Evolutionary conservation across 805 yeast species (phyloP).

Genomic region (Saccharomycopsis babjevae): DNA sequence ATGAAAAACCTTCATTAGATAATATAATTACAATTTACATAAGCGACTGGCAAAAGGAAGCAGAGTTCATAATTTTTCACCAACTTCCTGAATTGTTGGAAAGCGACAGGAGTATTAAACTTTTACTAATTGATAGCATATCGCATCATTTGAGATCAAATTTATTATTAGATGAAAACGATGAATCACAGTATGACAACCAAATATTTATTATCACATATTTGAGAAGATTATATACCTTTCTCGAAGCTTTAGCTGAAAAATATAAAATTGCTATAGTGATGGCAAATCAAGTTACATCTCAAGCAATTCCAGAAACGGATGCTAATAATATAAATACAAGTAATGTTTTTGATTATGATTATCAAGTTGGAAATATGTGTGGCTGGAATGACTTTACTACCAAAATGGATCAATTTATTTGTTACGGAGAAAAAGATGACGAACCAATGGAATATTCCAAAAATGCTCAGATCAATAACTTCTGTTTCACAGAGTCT

Average conservation of each 20-base stretch:
- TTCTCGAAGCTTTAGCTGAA: constrained; percentile 39
- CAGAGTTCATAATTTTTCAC: constrained; percentile 57
- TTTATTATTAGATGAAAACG: constrained; percentile 30
- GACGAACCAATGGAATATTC: background rate
- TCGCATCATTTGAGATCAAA: constrained; percentile 73
- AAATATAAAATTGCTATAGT: constrained; percentile 48
- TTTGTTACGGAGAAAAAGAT: background rate
- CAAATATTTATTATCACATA: constrained; percentile 29
- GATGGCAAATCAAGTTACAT: constrained; percentile 74
- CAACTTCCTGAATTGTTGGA: constrained; percentile 44
- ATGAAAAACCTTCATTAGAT: constrained; percentile 22
- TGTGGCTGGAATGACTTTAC: constrained; percentile 61
- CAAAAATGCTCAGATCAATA: background rate
- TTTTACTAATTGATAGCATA: constrained; percentile 71
- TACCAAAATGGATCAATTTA: constrained; percentile 25
- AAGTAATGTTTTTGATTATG: constrained; percentile 29
- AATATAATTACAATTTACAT: constrained; percentile 8
- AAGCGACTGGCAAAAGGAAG: constrained; percentile 27
- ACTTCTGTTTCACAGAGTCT: background rate
- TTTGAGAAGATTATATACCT: constrained; percentile 34
- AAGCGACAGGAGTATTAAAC: constrained; percentile 31
- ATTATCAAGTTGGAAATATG: constrained; percentile 61
- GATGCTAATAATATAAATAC: constrained; percentile 9
- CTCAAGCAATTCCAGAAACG: constrained; percentile 30
- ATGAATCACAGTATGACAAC: constrained; percentile 25